Evolutionary conservation across 1,139 yeast genomes (phyloP), one percentile per base, ranked within the genome.

Genomic region (Yamadazyma songkhlaensis): DNA sequence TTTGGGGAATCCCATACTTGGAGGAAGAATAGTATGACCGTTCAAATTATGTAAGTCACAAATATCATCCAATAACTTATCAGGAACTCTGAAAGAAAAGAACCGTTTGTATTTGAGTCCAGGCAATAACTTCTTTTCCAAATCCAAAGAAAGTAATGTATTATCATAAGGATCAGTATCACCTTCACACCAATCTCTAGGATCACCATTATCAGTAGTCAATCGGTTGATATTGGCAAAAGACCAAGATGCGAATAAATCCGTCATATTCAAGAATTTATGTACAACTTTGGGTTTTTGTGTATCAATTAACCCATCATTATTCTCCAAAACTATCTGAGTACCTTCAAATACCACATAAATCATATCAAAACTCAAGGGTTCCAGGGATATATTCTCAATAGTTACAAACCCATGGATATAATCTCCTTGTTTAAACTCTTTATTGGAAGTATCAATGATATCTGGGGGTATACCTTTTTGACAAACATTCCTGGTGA

Each of bases 101-200:
- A 50, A 70, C 27, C 76, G 54, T 45, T 70, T 70, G 47, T 70
- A 70, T 3, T 67, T 67, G 14, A 59, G 53, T 13, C 59, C 55
- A 2, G 75, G 75, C 44, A 65, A 59, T 40, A 71, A 66, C 9
- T 55, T 47, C 21, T 72, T 51, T 44, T 64, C 63, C 17, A 67
- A 62, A 42, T 62, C 73, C 31, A 71, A 56, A 2, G 74, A 49
- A n/a, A 71, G 46, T 3, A 46, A 39, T 1, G 74, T 57, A 42
- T 62, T 59, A 47, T 71, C 77, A 41, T 53, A 59, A 3, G 76
- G 74, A 45, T 71, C 77, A 2, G 59, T 63, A 40, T 70, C 77
- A 2, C 74, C 74, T 21, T 59, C 65, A 49, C 76, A 70, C 76
- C 76, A 71, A 51, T 70, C 76, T 44, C 66, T 71, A 4, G 76